phyloP scores from a whole-genome alignment of 2,329 filamentous ascomycete species.

The Seiridium cupressi region DNA sequence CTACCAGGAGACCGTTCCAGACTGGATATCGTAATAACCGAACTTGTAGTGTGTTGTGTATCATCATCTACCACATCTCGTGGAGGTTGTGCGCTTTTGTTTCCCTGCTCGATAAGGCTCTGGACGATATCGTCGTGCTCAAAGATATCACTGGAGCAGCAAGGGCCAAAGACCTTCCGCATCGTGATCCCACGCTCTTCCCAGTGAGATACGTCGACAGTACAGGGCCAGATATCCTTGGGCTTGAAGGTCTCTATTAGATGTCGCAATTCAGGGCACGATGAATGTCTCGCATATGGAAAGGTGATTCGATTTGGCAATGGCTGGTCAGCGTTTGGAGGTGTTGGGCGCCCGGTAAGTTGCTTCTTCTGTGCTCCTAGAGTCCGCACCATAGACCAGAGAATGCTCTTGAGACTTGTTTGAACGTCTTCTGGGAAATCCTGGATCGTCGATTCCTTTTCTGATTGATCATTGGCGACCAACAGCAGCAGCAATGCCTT shows the following conservation, averaged over 20 bases:
- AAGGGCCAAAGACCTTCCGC: constrained; percentile 65
- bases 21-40: neutral
- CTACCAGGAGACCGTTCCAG: neutral
- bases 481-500: constrained; percentile 17
- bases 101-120: constrained; percentile 16
- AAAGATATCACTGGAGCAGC: constrained; percentile 63
- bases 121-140: constrained; percentile 64
- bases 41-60: neutral
- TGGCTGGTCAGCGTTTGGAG: constrained; percentile 7
- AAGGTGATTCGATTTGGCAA: constrained; percentile 56
- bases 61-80: neutral
- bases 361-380: neutral
- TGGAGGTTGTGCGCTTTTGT: no score
- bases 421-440: constrained; percentile 27
- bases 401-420: constrained; percentile 19
- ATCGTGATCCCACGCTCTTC: constrained; percentile 59
- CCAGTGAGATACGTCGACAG: constrained; percentile 66
- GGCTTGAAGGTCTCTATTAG: constrained; percentile 69
- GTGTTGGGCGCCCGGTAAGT: constrained; percentile 2
- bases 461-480: constrained; percentile 26
- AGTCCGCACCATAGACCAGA: constrained; percentile 21
- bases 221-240: constrained; percentile 80
- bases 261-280: constrained; percentile 73
- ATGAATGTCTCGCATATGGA: constrained; percentile 88
- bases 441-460: constrained; percentile 27